These are phyloP conservation scores for Platismatia glauca DNA, from an alignment of 495 filamentous ascomycete species.

Conservation along the genomic window DNA sequence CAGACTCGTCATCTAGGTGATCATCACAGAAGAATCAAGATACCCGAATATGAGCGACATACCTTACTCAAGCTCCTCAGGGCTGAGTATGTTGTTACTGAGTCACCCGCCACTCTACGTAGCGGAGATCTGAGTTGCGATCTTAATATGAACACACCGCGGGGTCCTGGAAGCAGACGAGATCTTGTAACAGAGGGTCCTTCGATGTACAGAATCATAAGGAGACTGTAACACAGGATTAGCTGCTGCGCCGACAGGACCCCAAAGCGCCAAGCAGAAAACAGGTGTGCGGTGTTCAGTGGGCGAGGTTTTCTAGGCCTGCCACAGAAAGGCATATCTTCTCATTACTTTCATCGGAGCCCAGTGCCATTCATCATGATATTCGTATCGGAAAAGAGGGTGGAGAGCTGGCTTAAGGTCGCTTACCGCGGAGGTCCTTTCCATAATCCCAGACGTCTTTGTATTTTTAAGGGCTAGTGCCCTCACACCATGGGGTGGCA, in stretches of 20 bases:
- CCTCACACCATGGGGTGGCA: neutral
- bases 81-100: neutral
- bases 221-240: neutral
- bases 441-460: neutral
- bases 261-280: no score
- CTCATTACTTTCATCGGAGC: constrained; percentile 81
- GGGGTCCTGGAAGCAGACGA: neutral
- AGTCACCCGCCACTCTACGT: neutral
- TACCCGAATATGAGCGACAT: constrained; percentile 14
- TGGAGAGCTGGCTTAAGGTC: neutral
- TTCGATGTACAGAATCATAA: neutral
- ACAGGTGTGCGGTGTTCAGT: constrained; percentile 51
- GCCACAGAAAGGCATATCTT: constrained; percentile 90
- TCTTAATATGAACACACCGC: neutral
- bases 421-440: neutral
- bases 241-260: neutral
- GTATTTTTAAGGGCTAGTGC: neutral
- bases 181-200: neutral
- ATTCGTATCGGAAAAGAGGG: constrained; percentile 16
- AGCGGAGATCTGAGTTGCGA: neutral
- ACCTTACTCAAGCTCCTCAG: constrained; percentile 15
- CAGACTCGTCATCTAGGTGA: constrained; percentile 54
- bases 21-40: constrained; percentile 37
- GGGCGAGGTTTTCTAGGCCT: constrained; percentile 99
- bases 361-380: constrained; percentile 99